Percentiles rank a stretch among this genome's conserved stretches.
phyloP scores from a whole-genome alignment of 1,284 basidiomycete genomes.

The Melampsora americana region DNA sequence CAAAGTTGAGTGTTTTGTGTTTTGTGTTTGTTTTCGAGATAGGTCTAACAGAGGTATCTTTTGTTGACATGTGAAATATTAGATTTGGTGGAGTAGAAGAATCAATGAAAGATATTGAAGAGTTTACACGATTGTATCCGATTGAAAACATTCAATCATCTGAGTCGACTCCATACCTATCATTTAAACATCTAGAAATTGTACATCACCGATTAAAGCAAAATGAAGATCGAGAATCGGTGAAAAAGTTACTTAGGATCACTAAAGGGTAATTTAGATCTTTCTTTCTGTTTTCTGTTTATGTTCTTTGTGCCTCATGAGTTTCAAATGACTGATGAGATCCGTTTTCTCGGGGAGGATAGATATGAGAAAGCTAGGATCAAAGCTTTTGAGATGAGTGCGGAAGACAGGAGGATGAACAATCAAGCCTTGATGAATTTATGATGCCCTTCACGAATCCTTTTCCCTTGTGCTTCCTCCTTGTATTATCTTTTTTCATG shows the following conservation, averaged over 20 bases:
- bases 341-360: neutral
- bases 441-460: no score
- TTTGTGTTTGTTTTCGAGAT: neutral
- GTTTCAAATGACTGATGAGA: neutral
- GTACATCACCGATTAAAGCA: constrained; percentile 37
- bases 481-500: no score
- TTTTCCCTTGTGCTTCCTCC: no score
- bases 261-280: constrained; percentile 32
- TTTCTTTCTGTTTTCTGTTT: neutral
- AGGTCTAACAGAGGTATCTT: neutral
- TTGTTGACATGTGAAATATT: constrained; percentile 2
- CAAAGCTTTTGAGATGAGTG: constrained; percentile 17
- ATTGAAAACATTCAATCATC: neutral
- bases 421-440: no score
- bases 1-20: constrained; percentile 28
- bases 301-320: neutral
- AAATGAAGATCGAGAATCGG: constrained; percentile 10
- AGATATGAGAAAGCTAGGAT: constrained; percentile 42
- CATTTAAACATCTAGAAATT: constrained; percentile 39
- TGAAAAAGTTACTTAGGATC: constrained; percentile 14
- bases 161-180: constrained; percentile 28
- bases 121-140: constrained; percentile 31
- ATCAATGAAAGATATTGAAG: constrained; percentile 28
- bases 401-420: constrained; percentile 4
- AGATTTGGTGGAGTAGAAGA: constrained; percentile 37